Evolutionary conservation across 2,329 filamentous ascomycete genomes (phyloP).

Genomic region (Lachnellula cervina): DNA sequence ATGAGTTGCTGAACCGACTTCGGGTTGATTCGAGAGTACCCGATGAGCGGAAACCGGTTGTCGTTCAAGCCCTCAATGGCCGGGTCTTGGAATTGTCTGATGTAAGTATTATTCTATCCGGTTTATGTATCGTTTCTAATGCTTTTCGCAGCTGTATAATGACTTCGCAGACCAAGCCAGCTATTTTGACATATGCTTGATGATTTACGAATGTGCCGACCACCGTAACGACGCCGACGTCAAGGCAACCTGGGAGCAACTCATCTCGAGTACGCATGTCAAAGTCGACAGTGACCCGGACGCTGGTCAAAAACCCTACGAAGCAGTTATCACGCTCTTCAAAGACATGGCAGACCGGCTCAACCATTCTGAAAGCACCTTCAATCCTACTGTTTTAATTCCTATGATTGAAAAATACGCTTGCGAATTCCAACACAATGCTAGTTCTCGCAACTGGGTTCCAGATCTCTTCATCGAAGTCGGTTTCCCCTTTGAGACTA

Average conservation of each 20-base stretch:
- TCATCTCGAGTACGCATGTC: constrained; percentile 68
- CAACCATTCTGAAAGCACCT: constrained; percentile 60
- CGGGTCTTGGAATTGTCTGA: constrained; percentile 70
- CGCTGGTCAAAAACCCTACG: constrained; percentile 56
- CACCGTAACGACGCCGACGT: constrained; percentile 86
- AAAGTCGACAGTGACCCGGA: constrained; percentile 35
- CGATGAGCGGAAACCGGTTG: constrained; percentile 55
- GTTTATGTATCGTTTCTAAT: constrained; percentile 9
- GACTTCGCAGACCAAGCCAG: constrained; percentile 82
- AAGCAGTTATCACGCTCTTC: constrained; percentile 60
- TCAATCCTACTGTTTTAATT: constrained; percentile 57
- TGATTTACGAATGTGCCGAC: constrained; percentile 89
- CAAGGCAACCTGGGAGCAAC: constrained; percentile 73
- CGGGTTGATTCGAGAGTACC: constrained; percentile 66
- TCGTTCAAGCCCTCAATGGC: constrained; percentile 69
- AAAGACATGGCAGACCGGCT: constrained; percentile 62
- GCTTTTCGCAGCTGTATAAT: constrained; percentile 70
- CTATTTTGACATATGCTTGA: constrained; percentile 89
- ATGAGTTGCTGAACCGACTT: constrained; percentile 79
- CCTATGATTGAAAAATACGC: constrained; percentile 60
- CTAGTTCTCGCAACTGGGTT: constrained; percentile 37
- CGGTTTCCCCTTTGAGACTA: constrained; percentile 54
- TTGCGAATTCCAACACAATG: constrained; percentile 53
- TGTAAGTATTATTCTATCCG: constrained; percentile 46
- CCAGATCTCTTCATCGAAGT: constrained; percentile 62